Conservation (phyloP, 257 asterid genomes). For the Nicotiana obtusifolia region DNA sequence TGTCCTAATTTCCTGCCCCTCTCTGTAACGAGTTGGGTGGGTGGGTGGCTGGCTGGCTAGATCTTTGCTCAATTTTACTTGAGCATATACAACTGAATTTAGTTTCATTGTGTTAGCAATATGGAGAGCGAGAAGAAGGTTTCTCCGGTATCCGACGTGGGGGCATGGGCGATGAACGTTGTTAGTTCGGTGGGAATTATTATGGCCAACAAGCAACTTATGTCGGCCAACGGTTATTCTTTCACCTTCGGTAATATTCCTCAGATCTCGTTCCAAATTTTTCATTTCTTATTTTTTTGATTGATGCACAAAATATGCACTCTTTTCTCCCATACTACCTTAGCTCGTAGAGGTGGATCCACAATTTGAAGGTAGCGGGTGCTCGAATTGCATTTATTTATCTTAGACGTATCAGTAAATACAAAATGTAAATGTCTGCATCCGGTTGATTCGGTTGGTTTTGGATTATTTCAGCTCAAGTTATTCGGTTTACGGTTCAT, state of each 20-base stretch:
- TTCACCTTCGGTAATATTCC: conserved; percentile 65
- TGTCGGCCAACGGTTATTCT: conserved; percentile 73
- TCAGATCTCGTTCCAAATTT: neutral
- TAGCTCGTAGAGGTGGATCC: neutral
- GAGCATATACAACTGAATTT: neutral
- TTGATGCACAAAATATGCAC: neutral
- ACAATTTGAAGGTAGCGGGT: neutral
- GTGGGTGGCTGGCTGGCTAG: neutral
- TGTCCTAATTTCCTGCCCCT: neutral
- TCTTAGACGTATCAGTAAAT: neutral
- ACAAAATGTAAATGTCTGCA: neutral
- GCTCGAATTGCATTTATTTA: neutral
- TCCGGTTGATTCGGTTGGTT: neutral
- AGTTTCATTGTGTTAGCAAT: neutral
- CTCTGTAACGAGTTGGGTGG: conserved; percentile 9
- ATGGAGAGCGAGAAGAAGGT: conserved; percentile 85
- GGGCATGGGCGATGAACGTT: conserved; percentile 98
- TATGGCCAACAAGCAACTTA: conserved; percentile 94
- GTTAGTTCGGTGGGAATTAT: conserved; percentile 92
- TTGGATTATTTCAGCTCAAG: neutral
- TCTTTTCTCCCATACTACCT: neutral
- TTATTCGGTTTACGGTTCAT: neutral
- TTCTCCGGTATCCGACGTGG: conserved; percentile 69
- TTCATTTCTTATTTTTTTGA: neutral
- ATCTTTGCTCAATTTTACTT: neutral